Base-by-base conservation (phyloP, 352 stramenopile species). In the Plasmopara muralis region DNA sequence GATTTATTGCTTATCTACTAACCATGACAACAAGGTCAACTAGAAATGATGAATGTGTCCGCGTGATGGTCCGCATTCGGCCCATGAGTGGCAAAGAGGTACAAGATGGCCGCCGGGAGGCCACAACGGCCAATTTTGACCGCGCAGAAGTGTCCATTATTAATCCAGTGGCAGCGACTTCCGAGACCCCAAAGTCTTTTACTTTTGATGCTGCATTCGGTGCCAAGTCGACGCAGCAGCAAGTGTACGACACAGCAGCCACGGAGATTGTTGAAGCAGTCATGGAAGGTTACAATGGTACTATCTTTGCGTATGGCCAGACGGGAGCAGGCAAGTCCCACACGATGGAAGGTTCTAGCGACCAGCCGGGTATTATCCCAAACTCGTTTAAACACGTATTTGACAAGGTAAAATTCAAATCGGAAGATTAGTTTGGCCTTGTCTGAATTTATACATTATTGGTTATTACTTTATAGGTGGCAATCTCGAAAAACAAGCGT, bases 141-240 rank as follows among this genome's bases (percentile, higher is more conserved):
- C 82, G 80, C 34, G 89, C 86, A 9, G 74, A 97, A 43, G 88
- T 98, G 54, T 77, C 81, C 47, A 74, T 98, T 35, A 34, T 82
- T 3, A 97, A 98, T 63, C 89, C 87, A 2, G 76, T 77, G 37
- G 77, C 60, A 0, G 66, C 66, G 5, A 55, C 70, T 18, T 74
- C 68, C 1, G 89, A 97, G 45, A 77, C 83, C 6, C 85, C 89
- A 12, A 98, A 98, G 60, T 89, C 72, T 20, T 99, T 99, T 71
- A 97, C 95, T 34, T 98, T 98, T 40, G 96, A 99, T 70, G 89
- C 93, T 5, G 92, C 98, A 0, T 98, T 98, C 55, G 93, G 81
- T 8, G 68, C 88, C n/a, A 77, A 85, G 34, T 97, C 88, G 29
- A 90, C 87, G 28, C 95, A 98, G 70, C 73, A 96, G 62, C 77